A percentile compares a stretch with the other conserved stretches of the same genome.
These are phyloP conservation scores for Extremus antarcticus DNA, from an alignment of 495 filamentous ascomycete species.

Conservation along the genomic window DNA sequence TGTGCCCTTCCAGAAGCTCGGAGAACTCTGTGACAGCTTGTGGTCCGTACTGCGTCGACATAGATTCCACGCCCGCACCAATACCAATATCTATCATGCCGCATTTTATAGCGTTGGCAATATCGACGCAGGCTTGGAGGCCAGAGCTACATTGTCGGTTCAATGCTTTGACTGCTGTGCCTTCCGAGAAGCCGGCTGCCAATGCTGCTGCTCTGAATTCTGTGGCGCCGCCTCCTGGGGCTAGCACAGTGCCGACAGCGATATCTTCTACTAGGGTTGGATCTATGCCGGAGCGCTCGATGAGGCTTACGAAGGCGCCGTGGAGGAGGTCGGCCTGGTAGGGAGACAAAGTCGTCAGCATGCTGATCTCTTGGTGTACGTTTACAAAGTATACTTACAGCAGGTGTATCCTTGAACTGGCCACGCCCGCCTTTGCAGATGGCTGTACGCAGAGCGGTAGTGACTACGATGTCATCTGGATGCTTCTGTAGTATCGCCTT, in stretches of 20 bases:
- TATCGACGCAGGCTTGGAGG: conserved; percentile 80
- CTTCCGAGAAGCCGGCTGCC: conserved; percentile 81
- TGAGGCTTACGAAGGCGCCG: conserved; percentile 67
- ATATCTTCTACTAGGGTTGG: conserved; percentile 81
- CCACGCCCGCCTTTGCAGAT: conserved; percentile 90
- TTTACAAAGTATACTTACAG: conserved; percentile 25
- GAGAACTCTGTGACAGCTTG: conserved; percentile 89
- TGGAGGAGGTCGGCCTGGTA: conserved; percentile 61
- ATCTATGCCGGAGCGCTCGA: conserved; percentile 76
- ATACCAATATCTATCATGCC: conserved; percentile 95
- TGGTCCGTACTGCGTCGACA: conserved; percentile 86
- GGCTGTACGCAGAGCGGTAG: conserved; percentile 80
- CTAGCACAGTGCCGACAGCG: conserved; percentile 79
- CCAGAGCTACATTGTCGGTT: conserved; percentile 90
- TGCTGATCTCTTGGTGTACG: too few relatives aligned
- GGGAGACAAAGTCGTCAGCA: neutral
- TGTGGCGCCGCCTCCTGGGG: conserved; percentile 89
- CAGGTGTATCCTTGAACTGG: conserved; percentile 85
- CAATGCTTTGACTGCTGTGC: conserved; percentile 67
- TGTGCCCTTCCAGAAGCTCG: conserved; percentile 73
- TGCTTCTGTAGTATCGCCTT: conserved; percentile 49
- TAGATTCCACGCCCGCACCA: conserved; percentile 95
- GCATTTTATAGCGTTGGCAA: conserved; percentile 75
- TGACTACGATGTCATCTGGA: conserved; percentile 75
- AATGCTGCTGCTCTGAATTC: conserved; percentile 91